Base-by-base conservation (phyloP, 768 basidiomycete genomes). In the Pleurotus salmoneostramineus region DNA sequence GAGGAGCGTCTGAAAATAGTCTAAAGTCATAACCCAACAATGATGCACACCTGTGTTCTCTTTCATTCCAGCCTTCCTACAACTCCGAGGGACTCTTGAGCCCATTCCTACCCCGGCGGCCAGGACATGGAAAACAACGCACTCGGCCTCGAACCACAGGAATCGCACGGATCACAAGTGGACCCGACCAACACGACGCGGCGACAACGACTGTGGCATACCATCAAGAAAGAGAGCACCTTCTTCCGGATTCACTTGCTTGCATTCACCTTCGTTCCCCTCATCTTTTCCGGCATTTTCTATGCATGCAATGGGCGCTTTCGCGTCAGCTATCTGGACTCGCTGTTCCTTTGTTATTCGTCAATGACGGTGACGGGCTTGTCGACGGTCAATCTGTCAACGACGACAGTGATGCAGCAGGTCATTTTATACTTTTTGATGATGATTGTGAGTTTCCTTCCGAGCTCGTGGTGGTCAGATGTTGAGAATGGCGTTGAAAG, bases 201-300 rank as follows among this genome's bases (percentile, higher is more conserved):
- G 3, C n/a, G 14, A 17, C 52, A 55, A 42, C 36, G 37, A 11
- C 40, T 55, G 21, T 55, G 40, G 17, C 31, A 34, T 8, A 45
- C 17, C 15, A 27, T 35, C 12, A 37, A 46, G 44, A 47, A 63
- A 32, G 64, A 68, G 56, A 65, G 70, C 60, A 85, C 82, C 27
- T 85, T 85, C 69, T 85, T 80, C 61, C 72, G 84, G 6, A 58
- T 80, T 5, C 82, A 83, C 49, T 66, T 84, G 7, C 56, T 72
- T 31, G 77, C 76, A 17, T 83, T 84, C 66, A 76, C 76, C 12
- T 61, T 87, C 58, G 69, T 82, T 6, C 89, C 89, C 2, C 74
- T 91, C 33, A 69, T 89, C 49, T 69, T 77, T 31, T 80, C 83
- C 10, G 83, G 72, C 3, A 82, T 93, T 34, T 85, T 90, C 71